Base-by-base conservation (phyloP, 1,284 basidiomycete genomes). In the Ceratobasidium sp. region DNA sequence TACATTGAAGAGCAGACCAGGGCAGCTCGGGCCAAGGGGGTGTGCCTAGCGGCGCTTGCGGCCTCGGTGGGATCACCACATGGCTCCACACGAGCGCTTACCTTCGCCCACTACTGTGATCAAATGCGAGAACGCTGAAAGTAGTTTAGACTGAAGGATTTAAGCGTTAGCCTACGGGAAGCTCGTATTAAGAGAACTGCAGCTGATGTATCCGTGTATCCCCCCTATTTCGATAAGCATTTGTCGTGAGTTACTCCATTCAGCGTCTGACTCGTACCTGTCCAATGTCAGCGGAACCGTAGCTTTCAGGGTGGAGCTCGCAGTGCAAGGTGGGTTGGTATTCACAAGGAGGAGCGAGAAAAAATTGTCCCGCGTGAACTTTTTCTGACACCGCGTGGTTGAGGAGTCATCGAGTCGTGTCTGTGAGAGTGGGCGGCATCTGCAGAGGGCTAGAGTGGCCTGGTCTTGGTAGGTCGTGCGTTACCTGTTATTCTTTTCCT, bases 171-270 rank as follows among this genome's bases (percentile, higher is more conserved):
- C 52, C n/a, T 22, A 9, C 29, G 34, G 34, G 56, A 19, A 29
- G 56, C 37, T 59, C 56, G 17, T 34, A 32, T 13, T 17, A 17
- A 59, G 56, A 59, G 32, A 15, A 13, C 34, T 32, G 25, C 25
- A 29, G 25, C 1, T 29, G 56, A 59, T 59, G 56, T 59, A 59
- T 59, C 34, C 56, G 56, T 59, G 34, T 32, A 32, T 34, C 56
- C 37, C 8, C 29, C 56, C 25, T 15, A 59, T 34, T 5, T 9
- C 22, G 56, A 59, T 4, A 59, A 15, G 15, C 37, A 8, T 32
- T 15, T 32, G 17, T 32, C 29, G 56, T 9, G 32, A 6, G 22
- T 59, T 59, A 34, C 56, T 32, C 56, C 56, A 59, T 59, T 15
- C 56, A 13, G 56, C 56, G 13, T 34, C 34, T 4, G 22, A 13